phyloP scores from a whole-genome alignment of 2,329 filamentous ascomycete species.

The Periglandula ipomoeae region DNA sequence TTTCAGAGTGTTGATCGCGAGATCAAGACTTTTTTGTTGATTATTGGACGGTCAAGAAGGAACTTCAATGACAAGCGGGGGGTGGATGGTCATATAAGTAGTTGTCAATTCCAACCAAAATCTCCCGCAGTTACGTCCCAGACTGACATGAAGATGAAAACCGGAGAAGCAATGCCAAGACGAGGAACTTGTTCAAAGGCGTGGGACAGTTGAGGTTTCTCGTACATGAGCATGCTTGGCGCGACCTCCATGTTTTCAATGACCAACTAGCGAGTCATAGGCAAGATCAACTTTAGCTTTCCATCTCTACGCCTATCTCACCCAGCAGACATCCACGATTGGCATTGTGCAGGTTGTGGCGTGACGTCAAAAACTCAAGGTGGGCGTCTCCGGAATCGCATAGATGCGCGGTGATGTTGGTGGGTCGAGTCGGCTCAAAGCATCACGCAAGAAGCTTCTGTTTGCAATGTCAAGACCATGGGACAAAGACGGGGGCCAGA shows the following conservation, averaged over 20 bases:
- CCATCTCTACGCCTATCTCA: not conserved
- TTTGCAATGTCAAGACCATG: constrained; percentile 3
- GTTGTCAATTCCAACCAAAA: not conserved
- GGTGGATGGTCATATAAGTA: constrained; percentile 2
- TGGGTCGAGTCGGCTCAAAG: not conserved
- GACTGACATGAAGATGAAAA: not conserved
- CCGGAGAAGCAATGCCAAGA: constrained; percentile 3
- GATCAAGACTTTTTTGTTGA: too few species aligned
- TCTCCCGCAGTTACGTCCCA: not conserved
- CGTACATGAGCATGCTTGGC: constrained; percentile 2
- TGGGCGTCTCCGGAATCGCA: not conserved
- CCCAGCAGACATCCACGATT: not conserved
- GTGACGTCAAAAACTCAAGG: not conserved
- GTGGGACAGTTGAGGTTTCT: constrained; percentile 2
- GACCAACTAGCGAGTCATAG: constrained; percentile 1
- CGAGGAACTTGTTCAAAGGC: not conserved
- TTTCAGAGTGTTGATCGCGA: not conserved
- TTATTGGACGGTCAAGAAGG: not conserved
- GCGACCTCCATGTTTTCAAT: not conserved
- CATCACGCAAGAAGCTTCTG: not conserved
- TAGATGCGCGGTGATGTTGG: not conserved
- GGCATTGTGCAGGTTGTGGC: not conserved
- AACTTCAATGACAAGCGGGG: not conserved
- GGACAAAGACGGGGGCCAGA: not conserved
- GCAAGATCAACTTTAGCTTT: not conserved